Conservation (phyloP, 495 filamentous ascomycete genomes). For the Neurospora terricola region DNA sequence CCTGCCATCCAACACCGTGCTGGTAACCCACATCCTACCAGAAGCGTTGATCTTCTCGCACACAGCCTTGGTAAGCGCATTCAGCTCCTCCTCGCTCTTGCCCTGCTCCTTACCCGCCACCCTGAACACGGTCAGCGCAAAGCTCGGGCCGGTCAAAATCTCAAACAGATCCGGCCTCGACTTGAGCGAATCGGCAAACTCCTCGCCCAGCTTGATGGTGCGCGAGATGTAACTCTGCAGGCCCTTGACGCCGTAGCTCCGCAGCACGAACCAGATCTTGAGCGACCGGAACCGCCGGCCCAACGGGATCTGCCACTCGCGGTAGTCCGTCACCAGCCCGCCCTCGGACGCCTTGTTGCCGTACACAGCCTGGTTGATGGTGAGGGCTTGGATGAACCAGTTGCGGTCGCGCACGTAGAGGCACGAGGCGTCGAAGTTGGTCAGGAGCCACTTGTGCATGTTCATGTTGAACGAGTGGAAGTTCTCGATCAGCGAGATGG, state of each 20-base stretch:
- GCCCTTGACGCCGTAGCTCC: constrained; percentile 73
- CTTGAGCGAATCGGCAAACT: constrained; percentile 50
- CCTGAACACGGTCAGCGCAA: constrained; percentile 71
- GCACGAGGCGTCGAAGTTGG: constrained; percentile 87
- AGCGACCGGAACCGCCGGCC: constrained; percentile 84
- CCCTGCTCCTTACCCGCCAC: constrained; percentile 26
- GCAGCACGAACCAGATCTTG: constrained; percentile 96
- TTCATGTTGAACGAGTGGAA: constrained; percentile 92
- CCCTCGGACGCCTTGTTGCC: constrained; percentile 68
- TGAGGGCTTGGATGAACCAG: constrained; percentile 68
- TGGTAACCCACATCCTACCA: constrained; percentile 78
- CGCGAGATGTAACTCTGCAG: constrained; percentile 63
- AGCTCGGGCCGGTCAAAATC: constrained; percentile 65
- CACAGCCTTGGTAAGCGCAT: constrained; percentile 63
- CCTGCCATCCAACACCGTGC: constrained; percentile 60
- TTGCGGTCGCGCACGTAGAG: constrained; percentile 66
- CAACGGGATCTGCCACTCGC: constrained; percentile 96
- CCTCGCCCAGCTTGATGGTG: constrained; percentile 56
- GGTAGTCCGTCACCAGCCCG: constrained; percentile 89
- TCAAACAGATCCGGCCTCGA: constrained; percentile 63
- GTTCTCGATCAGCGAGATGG: constrained; percentile 46
- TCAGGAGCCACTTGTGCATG: constrained; percentile 96
- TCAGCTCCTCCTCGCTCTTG: constrained; percentile 41
- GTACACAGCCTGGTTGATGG: constrained; percentile 70
- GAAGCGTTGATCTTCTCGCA: constrained; percentile 67